Evolutionary conservation across 2,329 filamentous ascomycete genomes (phyloP), one percentile per base, ranked within the genome.

Genomic region (Ceratocystis cacaofunesta): DNA sequence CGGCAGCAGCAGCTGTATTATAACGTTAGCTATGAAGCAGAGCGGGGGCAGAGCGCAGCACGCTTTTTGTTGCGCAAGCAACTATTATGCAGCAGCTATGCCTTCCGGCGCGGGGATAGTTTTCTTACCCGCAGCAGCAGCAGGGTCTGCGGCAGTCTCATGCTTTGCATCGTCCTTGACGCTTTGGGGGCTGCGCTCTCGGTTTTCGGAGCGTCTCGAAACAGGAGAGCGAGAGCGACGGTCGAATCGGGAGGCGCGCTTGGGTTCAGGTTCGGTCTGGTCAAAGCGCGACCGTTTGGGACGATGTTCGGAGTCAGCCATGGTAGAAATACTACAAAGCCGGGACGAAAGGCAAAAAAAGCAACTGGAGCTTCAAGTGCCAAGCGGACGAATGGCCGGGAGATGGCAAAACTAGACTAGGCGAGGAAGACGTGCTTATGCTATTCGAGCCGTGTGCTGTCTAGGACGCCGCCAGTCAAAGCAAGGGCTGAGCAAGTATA

Each of bases 271-370:
- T 74, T 92, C 90, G 60, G 86, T 94, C 75, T 95, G 90, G 74
- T 97, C 92, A 76, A 97, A 96, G 75, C 92, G 90, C 72, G 91
- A 96, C 68, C 91, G 88, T 80, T 95, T 95, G 68, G 80, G 78
- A 68, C 85, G 84, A 73, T 86, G 83, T 70, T 92, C 88, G 69
- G 87, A 81, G 71, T 94, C 90, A 70, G 88, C 85, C 90, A 95
- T 78, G 65, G 43, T 69, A 32, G 28, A 25, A 30, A 19, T 7
- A 30, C 28, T 62, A 19, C 7, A 22, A 28, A 41, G 36, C 36
- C 36, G 10, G 8, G 3, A 41, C 6, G 2, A 36, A 41, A n/a
- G 3, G 17, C 25, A 48, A 43, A 30, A n/a, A n/a, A 30, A n/a
- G 43, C 7, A 3, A 30, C 8, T 17, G 17, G 43, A 48, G 43